phyloP scores from a whole-genome alignment of 2,329 filamentous ascomycete species.

The Fusarium camptoceras region DNA sequence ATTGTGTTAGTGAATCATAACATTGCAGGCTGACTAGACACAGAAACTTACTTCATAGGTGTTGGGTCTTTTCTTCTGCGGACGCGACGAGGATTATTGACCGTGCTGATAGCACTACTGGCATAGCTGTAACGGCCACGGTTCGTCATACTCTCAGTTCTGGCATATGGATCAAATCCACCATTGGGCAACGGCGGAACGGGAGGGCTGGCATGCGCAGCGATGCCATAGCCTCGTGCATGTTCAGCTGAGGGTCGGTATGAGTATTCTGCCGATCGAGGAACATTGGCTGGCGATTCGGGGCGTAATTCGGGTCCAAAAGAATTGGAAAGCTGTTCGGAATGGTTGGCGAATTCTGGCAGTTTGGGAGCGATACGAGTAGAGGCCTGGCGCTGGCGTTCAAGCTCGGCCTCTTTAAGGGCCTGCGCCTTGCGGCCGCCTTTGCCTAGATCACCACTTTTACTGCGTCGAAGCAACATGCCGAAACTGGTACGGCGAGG shows the following conservation, averaged over 20 bases:
- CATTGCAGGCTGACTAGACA: background rate
- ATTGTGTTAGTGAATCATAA: slow-evolving; percentile 3
- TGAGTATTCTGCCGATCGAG: slow-evolving; percentile 58
- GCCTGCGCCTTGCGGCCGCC: slow-evolving; percentile 70
- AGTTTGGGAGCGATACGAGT: slow-evolving; percentile 63
- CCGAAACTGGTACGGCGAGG: slow-evolving; percentile 60
- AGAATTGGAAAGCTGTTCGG: slow-evolving; percentile 59
- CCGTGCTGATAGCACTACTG: slow-evolving; percentile 87
- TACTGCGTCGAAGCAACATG: slow-evolving; percentile 74
- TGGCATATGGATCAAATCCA: slow-evolving; percentile 80
- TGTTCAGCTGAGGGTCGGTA: slow-evolving; percentile 65
- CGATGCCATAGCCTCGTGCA: slow-evolving; percentile 56
- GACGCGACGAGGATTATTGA: slow-evolving; percentile 92
- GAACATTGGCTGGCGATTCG: slow-evolving; percentile 71
- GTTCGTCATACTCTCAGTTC: slow-evolving; percentile 95
- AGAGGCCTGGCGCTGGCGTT: slow-evolving; percentile 62
- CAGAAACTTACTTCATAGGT: slow-evolving; percentile 90
- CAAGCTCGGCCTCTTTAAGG: slow-evolving; percentile 61
- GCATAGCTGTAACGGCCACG: slow-evolving; percentile 97
- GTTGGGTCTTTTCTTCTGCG: slow-evolving; percentile 97
- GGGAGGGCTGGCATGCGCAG: slow-evolving; percentile 55
- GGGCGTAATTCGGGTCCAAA: slow-evolving; percentile 68
- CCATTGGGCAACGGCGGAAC: slow-evolving; percentile 71
- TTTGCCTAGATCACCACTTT: slow-evolving; percentile 73
- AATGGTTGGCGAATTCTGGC: slow-evolving; percentile 64